These are phyloP conservation scores for Ampelocalamus luodianensis DNA, from an alignment of 176 grass and related monocot genomes.

Conservation along the genomic window DNA sequence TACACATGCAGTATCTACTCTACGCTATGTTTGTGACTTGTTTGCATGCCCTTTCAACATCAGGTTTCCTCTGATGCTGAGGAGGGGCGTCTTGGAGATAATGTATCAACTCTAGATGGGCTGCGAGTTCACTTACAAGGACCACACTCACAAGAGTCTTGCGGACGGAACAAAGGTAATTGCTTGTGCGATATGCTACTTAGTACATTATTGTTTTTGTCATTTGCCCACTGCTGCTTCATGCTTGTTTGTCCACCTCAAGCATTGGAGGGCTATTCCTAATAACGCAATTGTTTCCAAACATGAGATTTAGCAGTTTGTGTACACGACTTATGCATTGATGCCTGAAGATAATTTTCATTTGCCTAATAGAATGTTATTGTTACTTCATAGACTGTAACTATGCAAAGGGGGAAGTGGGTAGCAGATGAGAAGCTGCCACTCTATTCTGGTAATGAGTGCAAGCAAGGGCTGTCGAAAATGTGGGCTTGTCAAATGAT, in stretches of 20 bases:
- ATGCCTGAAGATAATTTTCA: slow-evolving; percentile 1
- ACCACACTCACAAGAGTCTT: neutral
- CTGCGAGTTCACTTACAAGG: slow-evolving; percentile 31
- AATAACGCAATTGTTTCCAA: slow-evolving; percentile 9
- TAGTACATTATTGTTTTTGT: neutral
- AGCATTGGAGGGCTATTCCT: slow-evolving; percentile 5
- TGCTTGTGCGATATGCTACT: neutral
- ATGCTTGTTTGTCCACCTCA: slow-evolving; percentile 23
- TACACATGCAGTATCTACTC: neutral
- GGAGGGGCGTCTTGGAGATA: slow-evolving; percentile 27
- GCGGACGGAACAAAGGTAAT: slow-evolving; percentile 47
- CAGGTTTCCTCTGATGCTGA: slow-evolving; percentile 39
- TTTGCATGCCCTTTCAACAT: slow-evolving; percentile 17
- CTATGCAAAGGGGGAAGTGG: slow-evolving; percentile 93
- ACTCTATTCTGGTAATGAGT: slow-evolving; percentile 83
- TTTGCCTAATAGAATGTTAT: neutral
- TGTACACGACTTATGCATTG: neutral
- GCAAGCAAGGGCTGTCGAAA: slow-evolving; percentile 83
- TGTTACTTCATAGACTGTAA: slow-evolving; percentile 71
- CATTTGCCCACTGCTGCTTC: neutral
- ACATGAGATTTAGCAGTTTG: neutral
- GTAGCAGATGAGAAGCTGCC: slow-evolving; percentile 66
- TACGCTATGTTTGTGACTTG: slow-evolving; percentile 4
- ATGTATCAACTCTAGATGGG: neutral
- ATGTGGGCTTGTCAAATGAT: slow-evolving; percentile 98